phyloP scores from a whole-genome alignment of 176 grass and related monocot genomes.

The Aegilops bicornis region DNA sequence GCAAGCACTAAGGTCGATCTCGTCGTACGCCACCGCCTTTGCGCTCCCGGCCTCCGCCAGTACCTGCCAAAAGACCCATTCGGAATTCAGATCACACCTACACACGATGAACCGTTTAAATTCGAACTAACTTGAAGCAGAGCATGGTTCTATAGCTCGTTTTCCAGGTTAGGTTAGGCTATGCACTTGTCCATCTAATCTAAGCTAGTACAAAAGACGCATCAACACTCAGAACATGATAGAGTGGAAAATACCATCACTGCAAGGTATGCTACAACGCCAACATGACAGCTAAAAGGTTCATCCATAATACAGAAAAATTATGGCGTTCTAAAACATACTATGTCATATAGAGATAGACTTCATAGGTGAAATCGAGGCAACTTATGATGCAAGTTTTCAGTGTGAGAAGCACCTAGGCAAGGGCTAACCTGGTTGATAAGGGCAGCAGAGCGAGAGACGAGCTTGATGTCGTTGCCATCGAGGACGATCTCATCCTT shows the following conservation, averaged over 20 bases:
- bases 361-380: background rate
- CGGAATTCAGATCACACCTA: no score
- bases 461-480: conserved; percentile 80
- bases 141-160: no score
- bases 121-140: no score
- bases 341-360: background rate
- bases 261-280: background rate
- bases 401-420: background rate
- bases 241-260: background rate
- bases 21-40: no score
- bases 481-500: conserved; percentile 87
- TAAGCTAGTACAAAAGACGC: no score
- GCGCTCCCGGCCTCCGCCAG: no score
- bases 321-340: background rate
- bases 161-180: no score
- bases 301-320: no score
- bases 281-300: background rate
- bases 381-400: background rate
- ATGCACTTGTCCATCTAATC: no score
- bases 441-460: conserved; percentile 67
- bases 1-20: no score
- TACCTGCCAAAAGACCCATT: no score
- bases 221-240: background rate
- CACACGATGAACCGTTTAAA: no score
- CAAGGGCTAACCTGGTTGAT: conserved; percentile 59